Evolutionary conservation across 2,329 filamentous ascomycete genomes (phyloP), one percentile per base, ranked within the genome.

Genomic region (Hymenoscyphus fraxineus): DNA sequence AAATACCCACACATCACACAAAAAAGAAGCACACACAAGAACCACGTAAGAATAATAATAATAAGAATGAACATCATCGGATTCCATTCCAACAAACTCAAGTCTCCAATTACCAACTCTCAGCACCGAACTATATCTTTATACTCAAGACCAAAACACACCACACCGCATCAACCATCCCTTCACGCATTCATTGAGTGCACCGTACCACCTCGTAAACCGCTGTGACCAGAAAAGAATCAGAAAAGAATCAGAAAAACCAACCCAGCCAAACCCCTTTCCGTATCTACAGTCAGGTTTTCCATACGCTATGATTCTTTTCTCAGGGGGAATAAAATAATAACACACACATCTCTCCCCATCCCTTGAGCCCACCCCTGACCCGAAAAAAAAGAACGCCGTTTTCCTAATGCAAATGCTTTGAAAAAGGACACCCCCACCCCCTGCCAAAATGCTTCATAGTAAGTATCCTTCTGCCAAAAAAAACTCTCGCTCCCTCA

Each of bases 331-430:
- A 54, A 22, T 27, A 54, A 22, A 54, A 51, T 9, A 51, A 27
- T 27, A 27, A 3, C 7, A 19, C n/a, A n/a, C 19, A 51, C 44
- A 22, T 9, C 22, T 22, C 5, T 27, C 10, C 19, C 47, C 19
- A 22, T 51, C 9, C n/a, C 35, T 3, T 35, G 35, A 35, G 9
- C 35, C 35, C 35, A 22, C 12, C 15, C 44, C 44, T n/a, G n/a
- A 10, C 10, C 47, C 19, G 19, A 54, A 44, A 39, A 63, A 35
- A 35, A 35, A 35, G 35, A 35, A 63, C 55, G 55, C 56, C 61
- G 35, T 35, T 31, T 40, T 51, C 62, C 62, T 31, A 64, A 64
- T 64, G 62, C 62, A 64, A 58, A 64, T 56, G 56, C 62, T 32
- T 32, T 35, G 35, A 35, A 27, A 27, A 27, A 35, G 15, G 22